Base-by-base conservation (phyloP, 768 basidiomycete genomes). In the Stropharia rugosoannulata region DNA sequence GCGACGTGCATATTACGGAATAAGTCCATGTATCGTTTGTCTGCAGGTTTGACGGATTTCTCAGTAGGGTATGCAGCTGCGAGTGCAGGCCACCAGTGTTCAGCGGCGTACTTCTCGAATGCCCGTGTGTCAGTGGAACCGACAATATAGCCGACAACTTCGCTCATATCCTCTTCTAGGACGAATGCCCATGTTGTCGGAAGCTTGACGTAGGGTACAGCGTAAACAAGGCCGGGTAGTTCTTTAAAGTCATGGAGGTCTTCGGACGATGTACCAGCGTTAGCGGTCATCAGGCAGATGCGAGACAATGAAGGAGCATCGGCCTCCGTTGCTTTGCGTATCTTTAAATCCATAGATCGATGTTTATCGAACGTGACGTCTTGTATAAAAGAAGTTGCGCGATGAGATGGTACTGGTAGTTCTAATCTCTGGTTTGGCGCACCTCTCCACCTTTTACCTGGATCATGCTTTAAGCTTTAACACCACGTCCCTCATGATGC, bases 151-250 rank as follows among this genome's bases (percentile, higher is more conserved):
- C 91, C 91, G 41, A 92, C 87, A 1, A 86, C 80, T 38, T 78
- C 74, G 8, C 59, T 64, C 29, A 68, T 68, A 37, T 75, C 73
- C 44, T 86, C 83, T 40, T 81, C 84, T 66, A 93, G 70, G 40
- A 92, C 89, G 67, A 89, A 93, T 10, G 81, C 89, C 80, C 83
- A 90, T 19, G 85, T 84, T 5, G 72, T 78, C n/a, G 83, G 79
- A 13, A 87, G 70, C 51, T 82, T 81, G 55, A 89, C 77, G 68
- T 93, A 93, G 2, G 90, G 90, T 44, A 89, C 79, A 3, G 90
- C 85, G 63, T 85, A 92, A 41, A 87, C 75, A 41, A 90, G 76
- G 5, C 90, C 89, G 10, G 82, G 85, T 35, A 91, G 81, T 60
- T 87, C 85, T 11, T 73, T 74, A 61, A 76, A 79, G 39, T 81